Base-by-base conservation (phyloP, 2,329 filamentous ascomycete genomes). In the Leptoxyphium fumago region DNA sequence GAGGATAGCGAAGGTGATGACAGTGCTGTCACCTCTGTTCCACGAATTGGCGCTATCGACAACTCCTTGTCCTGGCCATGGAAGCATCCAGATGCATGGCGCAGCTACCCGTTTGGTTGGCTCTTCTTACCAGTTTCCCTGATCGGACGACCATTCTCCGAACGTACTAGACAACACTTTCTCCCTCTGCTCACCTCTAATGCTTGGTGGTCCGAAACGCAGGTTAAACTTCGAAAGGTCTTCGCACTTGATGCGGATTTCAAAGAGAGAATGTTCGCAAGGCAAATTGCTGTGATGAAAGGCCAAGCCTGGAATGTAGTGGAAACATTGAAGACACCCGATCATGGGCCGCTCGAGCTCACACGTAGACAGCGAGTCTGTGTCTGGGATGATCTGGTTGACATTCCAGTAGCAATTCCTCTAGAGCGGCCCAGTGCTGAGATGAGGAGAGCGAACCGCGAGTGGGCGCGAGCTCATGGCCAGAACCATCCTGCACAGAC, bases 301-400 rank as follows among this genome's bases (percentile, higher is more conserved):
- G 91, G 91, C 10, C 91, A 98, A 61, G 91, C 91, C 1, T 98
- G 91, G 87, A 98, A 98, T 60, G 91, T 98, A 0, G 91, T 98
- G 4, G 91, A 98, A 67, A 95, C 91, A 0, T 73, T 98, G 48
- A 98, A 98, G 62, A 84, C 84, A 14, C 72, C 78, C 1, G 91
- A 96, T 57, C 89, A 96, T 58, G 91, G 91, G 0, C 91, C 91
- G 0, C 70, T 98, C 14, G 91, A 96, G 64, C 75, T 98, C 43
- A 96, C 91, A 4, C 76, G 91, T 50, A 75, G 91, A 52, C 82
- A 86, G 41, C 80, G 89, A 55, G 89, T 98, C 14, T 94, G 87
- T 55, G 89, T 98, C 10, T 98, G 91, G 91, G 91, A 98, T 58
- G 91, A 98, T 59, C 69, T 96, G 17, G 91, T 98, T 17, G 91